Base-by-base conservation (phyloP, 805 yeast species). In the Pichia insulana region DNA sequence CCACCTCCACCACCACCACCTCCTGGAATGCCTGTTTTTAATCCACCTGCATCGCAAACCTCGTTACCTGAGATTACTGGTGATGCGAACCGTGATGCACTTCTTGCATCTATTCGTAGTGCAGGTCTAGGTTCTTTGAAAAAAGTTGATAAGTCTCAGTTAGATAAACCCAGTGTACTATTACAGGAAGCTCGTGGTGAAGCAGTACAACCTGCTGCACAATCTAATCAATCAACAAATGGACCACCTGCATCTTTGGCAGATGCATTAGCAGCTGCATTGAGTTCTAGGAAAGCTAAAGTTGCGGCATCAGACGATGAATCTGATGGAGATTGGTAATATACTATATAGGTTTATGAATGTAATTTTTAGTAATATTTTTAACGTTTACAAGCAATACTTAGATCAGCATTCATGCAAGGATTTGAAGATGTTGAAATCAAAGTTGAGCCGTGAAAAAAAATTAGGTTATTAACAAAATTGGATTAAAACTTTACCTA, bases 301-400 rank as follows among this genome's bases (percentile, higher is more conserved):
- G 95, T 90, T 7, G 73, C 84, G 1, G 76, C 71, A 16, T 79
- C 87, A 50, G 95, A 87, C 49, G 92, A 83, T 46, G 95, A 84
- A 51, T 92, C 83, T 49, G 89, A 83, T 46, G 81, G 74, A 41
- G 95, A 86, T 41, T 81, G 87, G 87, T 74, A 32, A 19, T 28
- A 28, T 12, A 11, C 15, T 8, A 6, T 22, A 8, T 22, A 22
- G 25, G 5, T 6, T 22, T 22, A 22, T 8, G 8, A 22, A 22
- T 22, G 25, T 22, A 22, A 22, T 6, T 22, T 22, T 8, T 6
- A 22, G 5, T 22, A 22, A 6, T 22, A 22, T 22, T n/a, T n/a
- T n/a, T n/a, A n/a, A n/a, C n/a, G n/a, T n/a, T n/a, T n/a, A n/a
- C n/a, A n/a, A n/a, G 28, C 8, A 26, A 26, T 26, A 26, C 11